Percentiles rank a stretch among this genome's conserved stretches.
Conservation (phyloP, 345 rosid species). For the Eucalyptus paniculata region DNA sequence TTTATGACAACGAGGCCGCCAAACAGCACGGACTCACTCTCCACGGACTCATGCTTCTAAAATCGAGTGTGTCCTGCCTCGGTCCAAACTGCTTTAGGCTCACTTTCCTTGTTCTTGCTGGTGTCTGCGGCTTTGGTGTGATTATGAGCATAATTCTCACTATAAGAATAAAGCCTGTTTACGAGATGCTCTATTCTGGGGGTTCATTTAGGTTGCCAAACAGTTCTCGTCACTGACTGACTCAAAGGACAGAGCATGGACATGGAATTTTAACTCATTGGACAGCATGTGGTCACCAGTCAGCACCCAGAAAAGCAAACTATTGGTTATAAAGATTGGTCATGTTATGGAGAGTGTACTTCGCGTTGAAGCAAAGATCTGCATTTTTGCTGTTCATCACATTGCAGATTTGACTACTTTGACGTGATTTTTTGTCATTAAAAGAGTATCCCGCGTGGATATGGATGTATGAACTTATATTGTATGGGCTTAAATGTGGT, state of each 20-base stretch:
- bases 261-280: neutral
- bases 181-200: constrained; percentile 44
- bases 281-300: neutral
- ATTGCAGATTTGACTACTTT: neutral
- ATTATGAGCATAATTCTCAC: constrained; percentile 26
- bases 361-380: neutral
- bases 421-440: neutral
- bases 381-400: neutral
- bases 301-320: neutral
- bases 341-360: neutral
- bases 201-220: constrained; percentile 49
- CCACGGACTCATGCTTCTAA: constrained; percentile 2
- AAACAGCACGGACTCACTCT: constrained; percentile 22
- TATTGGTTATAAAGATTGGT: neutral
- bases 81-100: constrained; percentile 57
- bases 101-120: constrained; percentile 49
- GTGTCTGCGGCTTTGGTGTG: constrained; percentile 30
- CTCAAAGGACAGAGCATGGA: neutral
- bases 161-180: constrained; percentile 44
- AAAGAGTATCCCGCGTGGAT: neutral
- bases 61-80: constrained; percentile 21
- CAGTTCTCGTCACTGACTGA: constrained; percentile 16
- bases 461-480: neutral
- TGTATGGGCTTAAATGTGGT: neutral
- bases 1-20: constrained; percentile 44